A percentile compares a stretch with the other conserved stretches of the same genome.
Conservation (phyloP, 1,284 basidiomycete genomes). For the Ganoderma multipileum region DNA sequence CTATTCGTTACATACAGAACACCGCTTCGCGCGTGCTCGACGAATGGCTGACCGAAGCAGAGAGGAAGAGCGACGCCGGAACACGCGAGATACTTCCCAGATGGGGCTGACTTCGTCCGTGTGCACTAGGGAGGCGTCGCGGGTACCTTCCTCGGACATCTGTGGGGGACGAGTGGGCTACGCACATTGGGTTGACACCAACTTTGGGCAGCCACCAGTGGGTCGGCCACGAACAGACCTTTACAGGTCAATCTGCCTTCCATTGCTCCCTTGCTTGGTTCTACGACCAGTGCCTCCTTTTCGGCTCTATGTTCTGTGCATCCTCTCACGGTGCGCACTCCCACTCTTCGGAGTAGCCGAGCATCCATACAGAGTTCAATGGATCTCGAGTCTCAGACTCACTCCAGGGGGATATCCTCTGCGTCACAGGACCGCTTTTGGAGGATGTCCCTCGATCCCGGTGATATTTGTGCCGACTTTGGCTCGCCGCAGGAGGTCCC, state of each 20-base stretch:
- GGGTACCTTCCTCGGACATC: constrained; percentile 38
- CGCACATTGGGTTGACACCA: constrained; percentile 38
- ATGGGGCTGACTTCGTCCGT: constrained; percentile 32
- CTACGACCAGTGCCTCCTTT: constrained; percentile 22
- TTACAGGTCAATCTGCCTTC: constrained; percentile 40
- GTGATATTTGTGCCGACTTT: constrained; percentile 51
- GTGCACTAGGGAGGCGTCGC: constrained; percentile 56
- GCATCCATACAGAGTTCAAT: constrained; percentile 45
- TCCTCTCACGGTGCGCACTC: constrained; percentile 19
- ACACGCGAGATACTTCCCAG: constrained; percentile 46
- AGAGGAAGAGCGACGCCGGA: constrained; percentile 53
- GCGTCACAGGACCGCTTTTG: constrained; percentile 24
- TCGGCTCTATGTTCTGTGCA: not conserved
- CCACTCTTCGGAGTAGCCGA: constrained; percentile 35
- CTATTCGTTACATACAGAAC: constrained; percentile 41
- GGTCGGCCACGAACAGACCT: constrained; percentile 49
- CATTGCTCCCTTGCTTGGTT: constrained; percentile 40
- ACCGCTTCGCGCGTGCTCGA: constrained; percentile 25
- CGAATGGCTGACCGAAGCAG: constrained; percentile 21
- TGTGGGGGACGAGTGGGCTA: constrained; percentile 40
- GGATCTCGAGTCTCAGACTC: constrained; percentile 48
- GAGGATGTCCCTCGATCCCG: constrained; percentile 47
- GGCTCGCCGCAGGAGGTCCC: constrained; percentile 52
- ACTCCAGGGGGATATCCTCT: constrained; percentile 37
- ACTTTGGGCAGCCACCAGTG: constrained; percentile 25